Percentiles rank a stretch among this genome's conserved stretches.
These are phyloP conservation scores for Tulasnella sp. DNA, from an alignment of 768 basidiomycete species.

Conservation along the genomic window DNA sequence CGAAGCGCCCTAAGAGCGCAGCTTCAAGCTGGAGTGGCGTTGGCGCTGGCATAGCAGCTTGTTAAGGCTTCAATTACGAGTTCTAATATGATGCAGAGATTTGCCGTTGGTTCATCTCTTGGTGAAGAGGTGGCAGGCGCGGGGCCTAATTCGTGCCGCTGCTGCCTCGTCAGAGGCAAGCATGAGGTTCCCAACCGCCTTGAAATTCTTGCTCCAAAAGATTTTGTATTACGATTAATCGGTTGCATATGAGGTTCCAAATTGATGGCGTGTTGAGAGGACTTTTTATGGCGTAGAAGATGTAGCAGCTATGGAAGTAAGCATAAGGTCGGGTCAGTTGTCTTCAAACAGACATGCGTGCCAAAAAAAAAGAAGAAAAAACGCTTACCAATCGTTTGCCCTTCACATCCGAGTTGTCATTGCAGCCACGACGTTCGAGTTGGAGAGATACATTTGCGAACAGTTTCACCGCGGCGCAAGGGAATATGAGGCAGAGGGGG, in stretches of 20 bases:
- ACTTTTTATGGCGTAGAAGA: conserved; percentile 40
- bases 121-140: conserved; percentile 34
- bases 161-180: conserved; percentile 62
- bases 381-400: conserved; percentile 27
- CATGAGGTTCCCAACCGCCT: conserved; percentile 81
- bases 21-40: conserved; percentile 43
- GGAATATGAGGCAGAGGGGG: conserved; percentile 32
- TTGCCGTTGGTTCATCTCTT: conserved; percentile 61
- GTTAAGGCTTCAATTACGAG: conserved; percentile 88
- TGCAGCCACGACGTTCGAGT: conserved; percentile 29
- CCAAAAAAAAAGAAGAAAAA: no score
- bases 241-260: conserved; percentile 9
- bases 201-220: conserved; percentile 77
- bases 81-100: conserved; percentile 89
- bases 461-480: conserved; percentile 23
- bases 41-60: conserved; percentile 56
- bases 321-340: no score
- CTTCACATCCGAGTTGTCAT: conserved; percentile 32
- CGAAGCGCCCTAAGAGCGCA: conserved; percentile 71
- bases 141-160: conserved; percentile 43
- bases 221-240: conserved; percentile 72
- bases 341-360: no score
- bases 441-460: conserved; percentile 32
- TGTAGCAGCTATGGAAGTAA: conserved; percentile 28
- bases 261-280: neutral